These are phyloP conservation scores for Colletotrichum navitas DNA, from an alignment of 2,329 filamentous ascomycete genomes.

Conservation along the genomic window DNA sequence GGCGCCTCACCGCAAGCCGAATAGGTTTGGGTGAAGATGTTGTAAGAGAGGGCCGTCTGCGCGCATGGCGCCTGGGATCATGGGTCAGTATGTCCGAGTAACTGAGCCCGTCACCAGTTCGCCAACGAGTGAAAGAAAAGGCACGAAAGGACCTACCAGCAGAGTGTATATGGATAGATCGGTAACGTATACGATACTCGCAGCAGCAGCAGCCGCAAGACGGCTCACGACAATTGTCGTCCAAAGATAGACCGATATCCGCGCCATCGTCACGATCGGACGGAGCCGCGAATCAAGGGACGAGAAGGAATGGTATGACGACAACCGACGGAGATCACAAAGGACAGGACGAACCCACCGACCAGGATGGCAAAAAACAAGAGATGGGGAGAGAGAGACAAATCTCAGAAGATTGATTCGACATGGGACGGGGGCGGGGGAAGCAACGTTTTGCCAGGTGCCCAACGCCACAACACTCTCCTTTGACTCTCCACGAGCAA, in stretches of 20 bases:
- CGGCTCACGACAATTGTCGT: neutral
- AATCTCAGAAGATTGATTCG: neutral
- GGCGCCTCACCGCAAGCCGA: constrained; percentile 58
- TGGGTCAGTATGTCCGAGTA: neutral
- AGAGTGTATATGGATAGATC: constrained; percentile 58
- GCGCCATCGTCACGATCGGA: constrained; percentile 12
- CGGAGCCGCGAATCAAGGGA: neutral
- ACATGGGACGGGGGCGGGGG: constrained; percentile 7
- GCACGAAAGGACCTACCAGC: constrained; percentile 50
- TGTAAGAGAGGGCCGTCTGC: constrained; percentile 58
- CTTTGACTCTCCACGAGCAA: neutral
- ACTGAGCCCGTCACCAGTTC: neutral
- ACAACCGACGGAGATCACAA: neutral
- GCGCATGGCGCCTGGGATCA: constrained; percentile 63
- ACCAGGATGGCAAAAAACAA: constrained; percentile 20
- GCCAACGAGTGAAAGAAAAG: too few relatives aligned
- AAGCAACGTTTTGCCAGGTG: neutral
- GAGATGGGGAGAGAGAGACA: neutral
- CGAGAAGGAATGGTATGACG: constrained; percentile 15
- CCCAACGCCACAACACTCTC: constrained; percentile 17
- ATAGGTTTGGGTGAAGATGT: constrained; percentile 58
- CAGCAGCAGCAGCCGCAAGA: constrained; percentile 14
- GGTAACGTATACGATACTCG: constrained; percentile 57
- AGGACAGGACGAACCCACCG: constrained; percentile 4
- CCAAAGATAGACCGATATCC: neutral